Evolutionary conservation across 2,329 filamentous ascomycete species (phyloP).

Genomic region (Penicillium concentricum): DNA sequence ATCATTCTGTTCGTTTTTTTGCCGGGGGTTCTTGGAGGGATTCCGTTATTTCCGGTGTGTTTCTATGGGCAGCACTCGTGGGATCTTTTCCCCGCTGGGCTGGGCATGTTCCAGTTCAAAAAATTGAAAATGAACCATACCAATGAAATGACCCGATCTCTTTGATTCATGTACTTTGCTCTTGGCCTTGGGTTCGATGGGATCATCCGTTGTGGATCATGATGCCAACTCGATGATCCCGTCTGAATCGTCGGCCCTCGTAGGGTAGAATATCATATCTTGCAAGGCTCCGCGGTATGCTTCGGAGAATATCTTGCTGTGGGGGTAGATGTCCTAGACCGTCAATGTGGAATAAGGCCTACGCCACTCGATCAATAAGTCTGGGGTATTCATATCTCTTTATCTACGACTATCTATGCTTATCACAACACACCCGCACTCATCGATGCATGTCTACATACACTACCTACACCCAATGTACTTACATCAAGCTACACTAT

Average conservation of each 20-base stretch:
- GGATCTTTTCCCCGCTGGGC: conserved; percentile 30
- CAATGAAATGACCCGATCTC: conserved; percentile 35
- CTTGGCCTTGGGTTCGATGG: not conserved
- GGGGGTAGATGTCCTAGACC: not conserved
- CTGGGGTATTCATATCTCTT: not conserved
- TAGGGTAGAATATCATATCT: conserved; percentile 3
- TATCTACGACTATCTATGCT: not conserved
- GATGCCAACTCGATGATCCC: not conserved
- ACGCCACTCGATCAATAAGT: not conserved
- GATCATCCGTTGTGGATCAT: not conserved
- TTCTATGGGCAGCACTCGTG: conserved; percentile 36
- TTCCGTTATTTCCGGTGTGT: conserved; percentile 37
- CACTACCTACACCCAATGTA: not conserved
- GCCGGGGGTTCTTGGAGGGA: conserved; percentile 31
- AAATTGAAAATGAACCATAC: conserved; percentile 41
- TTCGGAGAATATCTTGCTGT: not conserved
- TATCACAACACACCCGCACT: not conserved
- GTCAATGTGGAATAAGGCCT: not conserved
- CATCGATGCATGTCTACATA: not conserved
- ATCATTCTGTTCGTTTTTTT: conserved; percentile 28
- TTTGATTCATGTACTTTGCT: conserved; percentile 3
- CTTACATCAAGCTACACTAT: not conserved
- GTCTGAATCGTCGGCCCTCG: not conserved
- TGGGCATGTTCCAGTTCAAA: conserved; percentile 27
- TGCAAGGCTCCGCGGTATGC: not conserved